phyloP scores from a whole-genome alignment of 2,329 filamentous ascomycete genomes.

The Boeremia lycopersici region DNA sequence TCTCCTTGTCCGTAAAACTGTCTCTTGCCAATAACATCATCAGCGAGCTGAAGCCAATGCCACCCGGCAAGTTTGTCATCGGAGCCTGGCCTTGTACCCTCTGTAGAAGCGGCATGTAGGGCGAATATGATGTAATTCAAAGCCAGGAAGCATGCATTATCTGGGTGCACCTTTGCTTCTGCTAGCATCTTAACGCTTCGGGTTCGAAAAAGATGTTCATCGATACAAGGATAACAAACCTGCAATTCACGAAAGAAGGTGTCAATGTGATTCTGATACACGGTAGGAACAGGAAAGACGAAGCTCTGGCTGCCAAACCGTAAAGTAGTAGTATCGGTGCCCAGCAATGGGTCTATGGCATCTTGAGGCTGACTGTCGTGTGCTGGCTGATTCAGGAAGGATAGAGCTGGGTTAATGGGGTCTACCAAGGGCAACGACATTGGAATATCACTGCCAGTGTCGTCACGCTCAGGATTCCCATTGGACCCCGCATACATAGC shows the following conservation, averaged over 20 bases:
- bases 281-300: slow-evolving; percentile 26
- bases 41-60: slow-evolving; percentile 39
- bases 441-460: slow-evolving; percentile 21
- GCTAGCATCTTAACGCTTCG: slow-evolving; percentile 33
- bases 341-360: slow-evolving; percentile 5
- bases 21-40: slow-evolving; percentile 35
- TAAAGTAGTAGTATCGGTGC: background rate
- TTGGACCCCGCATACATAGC: slow-evolving; percentile 29
- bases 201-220: slow-evolving; percentile 35
- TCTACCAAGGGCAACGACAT: slow-evolving; percentile 32
- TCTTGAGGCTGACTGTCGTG: background rate
- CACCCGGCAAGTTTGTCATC: slow-evolving; percentile 28
- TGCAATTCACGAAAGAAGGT: slow-evolving; percentile 39
- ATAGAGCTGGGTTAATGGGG: slow-evolving; percentile 29
- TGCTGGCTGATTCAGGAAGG: slow-evolving; percentile 22
- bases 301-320: slow-evolving; percentile 24
- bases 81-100: background rate
- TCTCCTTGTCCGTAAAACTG: slow-evolving; percentile 29
- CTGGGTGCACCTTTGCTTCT: slow-evolving; percentile 17
- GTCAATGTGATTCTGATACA: slow-evolving; percentile 33
- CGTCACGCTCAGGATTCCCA: slow-evolving; percentile 38
- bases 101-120: slow-evolving; percentile 19
- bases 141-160: slow-evolving; percentile 34
- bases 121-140: slow-evolving; percentile 42
- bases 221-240: slow-evolving; percentile 36